Percentiles rank a stretch among this genome's conserved stretches.
Evolutionary conservation across 257 asterid genomes (phyloP).

Genomic region (Leonotis leonurus): DNA sequence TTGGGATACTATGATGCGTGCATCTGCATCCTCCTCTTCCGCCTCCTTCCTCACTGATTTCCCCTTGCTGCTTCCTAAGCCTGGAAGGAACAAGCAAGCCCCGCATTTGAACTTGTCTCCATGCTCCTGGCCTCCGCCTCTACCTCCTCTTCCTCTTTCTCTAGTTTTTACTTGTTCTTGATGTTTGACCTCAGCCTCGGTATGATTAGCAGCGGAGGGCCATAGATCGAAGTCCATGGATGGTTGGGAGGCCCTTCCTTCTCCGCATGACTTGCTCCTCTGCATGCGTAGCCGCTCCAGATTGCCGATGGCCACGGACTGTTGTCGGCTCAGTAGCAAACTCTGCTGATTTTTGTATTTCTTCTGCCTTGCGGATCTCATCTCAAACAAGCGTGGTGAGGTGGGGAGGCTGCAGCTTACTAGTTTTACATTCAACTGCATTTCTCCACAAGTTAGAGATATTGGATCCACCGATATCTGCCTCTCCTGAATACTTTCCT

Average conservation of each 20-base stretch:
- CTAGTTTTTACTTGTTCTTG: not conserved
- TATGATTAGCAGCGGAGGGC: constrained; percentile 4
- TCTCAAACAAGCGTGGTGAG: constrained; percentile 40
- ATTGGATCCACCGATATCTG: constrained; percentile 64
- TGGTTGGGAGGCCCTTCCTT: constrained; percentile 45
- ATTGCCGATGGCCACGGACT: constrained; percentile 65
- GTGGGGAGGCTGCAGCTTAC: constrained; percentile 58
- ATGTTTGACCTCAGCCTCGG: no score
- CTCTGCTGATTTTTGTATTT: constrained; percentile 16
- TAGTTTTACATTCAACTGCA: constrained; percentile 17
- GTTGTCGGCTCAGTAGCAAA: constrained; percentile 35
- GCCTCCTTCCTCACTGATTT: constrained; percentile 36
- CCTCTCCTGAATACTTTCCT: constrained; percentile 38
- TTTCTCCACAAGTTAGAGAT: constrained; percentile 24
- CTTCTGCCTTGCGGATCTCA: constrained; percentile 20
- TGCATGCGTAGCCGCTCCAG: constrained; percentile 55
- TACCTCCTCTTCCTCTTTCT: not conserved
- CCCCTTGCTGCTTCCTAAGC: constrained; percentile 52
- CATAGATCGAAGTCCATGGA: constrained; percentile 51
- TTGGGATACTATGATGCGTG: constrained; percentile 29
- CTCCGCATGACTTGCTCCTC: constrained; percentile 78
- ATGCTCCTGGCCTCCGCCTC: not conserved
- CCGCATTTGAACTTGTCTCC: constrained; percentile 60
- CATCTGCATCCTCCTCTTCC: constrained; percentile 9
- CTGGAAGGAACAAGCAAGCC: constrained; percentile 71